Conservation (phyloP, 805 yeast species). For the Starmerella kuoi region DNA sequence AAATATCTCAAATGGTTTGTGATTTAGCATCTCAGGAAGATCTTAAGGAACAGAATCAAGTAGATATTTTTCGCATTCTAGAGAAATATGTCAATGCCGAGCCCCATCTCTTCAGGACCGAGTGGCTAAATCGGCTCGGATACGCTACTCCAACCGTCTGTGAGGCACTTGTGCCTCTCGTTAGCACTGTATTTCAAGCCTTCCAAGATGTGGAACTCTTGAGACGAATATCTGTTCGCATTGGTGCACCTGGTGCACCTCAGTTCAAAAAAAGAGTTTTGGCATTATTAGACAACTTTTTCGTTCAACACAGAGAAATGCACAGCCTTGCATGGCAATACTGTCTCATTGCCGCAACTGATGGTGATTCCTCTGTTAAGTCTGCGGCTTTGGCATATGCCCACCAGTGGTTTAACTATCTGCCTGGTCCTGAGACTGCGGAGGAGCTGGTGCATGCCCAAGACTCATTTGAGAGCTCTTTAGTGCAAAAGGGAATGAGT, state of each 20-base stretch:
- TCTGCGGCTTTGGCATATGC: neutral
- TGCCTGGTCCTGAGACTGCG: neutral
- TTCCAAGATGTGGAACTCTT: neutral
- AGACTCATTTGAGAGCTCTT: neutral
- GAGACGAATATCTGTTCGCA: slow-evolving; percentile 1
- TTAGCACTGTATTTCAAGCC: neutral
- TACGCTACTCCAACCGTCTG: slow-evolving; percentile 10
- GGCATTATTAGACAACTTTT: neutral
- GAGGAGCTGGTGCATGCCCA: neutral
- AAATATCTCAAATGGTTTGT: slow-evolving; percentile 2
- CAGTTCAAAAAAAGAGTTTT: slow-evolving; percentile 6
- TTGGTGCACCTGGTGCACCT: slow-evolving; percentile 11
- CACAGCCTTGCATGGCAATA: slow-evolving; percentile 4
- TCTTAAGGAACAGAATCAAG: slow-evolving; percentile 7
- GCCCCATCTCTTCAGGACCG: slow-evolving; percentile 1
- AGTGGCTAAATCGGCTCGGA: slow-evolving; percentile 10
- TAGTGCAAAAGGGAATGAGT: neutral
- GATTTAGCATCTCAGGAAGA: slow-evolving; percentile 5
- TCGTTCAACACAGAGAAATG: neutral
- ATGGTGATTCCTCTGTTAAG: slow-evolving; percentile 1
- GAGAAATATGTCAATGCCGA: slow-evolving; percentile 2
- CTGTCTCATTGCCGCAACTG: slow-evolving; percentile 3
- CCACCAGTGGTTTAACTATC: neutral
- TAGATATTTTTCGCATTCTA: slow-evolving; percentile 10
- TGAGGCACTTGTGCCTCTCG: slow-evolving; percentile 12